Base-by-base conservation (phyloP, 306 rosid genomes). In the Pterocarpus macrocarpus region DNA sequence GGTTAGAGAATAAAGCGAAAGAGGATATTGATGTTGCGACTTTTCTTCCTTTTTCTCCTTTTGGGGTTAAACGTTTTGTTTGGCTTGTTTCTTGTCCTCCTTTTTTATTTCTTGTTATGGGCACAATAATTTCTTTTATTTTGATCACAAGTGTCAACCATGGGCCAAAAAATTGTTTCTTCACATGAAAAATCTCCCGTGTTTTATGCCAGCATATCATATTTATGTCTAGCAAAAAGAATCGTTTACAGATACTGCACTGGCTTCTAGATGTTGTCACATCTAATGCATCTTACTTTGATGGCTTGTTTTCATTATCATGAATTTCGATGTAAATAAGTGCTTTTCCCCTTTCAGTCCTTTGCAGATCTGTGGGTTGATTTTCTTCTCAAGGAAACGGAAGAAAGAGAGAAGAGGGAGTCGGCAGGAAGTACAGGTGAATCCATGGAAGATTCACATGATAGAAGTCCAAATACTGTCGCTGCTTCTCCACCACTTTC, bases 301-400 rank as follows among this genome's bases (percentile, higher is more conserved):
- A 73, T 8, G 12, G 12, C 1, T 28, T 45, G 50, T 13, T 72
- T 70, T 45, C 57, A 17, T 28, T n/a, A 70, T 74, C 69, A 28
- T 32, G 62, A 56, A 64, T 63, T 30, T 35, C 44, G 38, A 65
- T 56, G 43, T 64, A 17, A 79, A 66, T 44, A 58, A 50, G 49
- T 76, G 38, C 64, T 64, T 79, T 63, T 55, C 81, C 69, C 61
- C 59, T 75, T 80, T 13, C 97, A 95, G 99, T 95, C 99, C 80
- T 95, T 95, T 80, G 95, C 99, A 87, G 99, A 95, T 91, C 61
- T 95, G 71, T 95, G 99, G 99, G 99, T 95, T 75, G 99, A 93
- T 90, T 95, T 93, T 81, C 99, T 95, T 79, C 98, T 95, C 83
- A 93, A 90, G 87, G 99, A 95, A 85, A 91, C 81, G 39, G 94